Conservation (phyloP, 176 grass and related monocot species). For the Carex kokanica region DNA sequence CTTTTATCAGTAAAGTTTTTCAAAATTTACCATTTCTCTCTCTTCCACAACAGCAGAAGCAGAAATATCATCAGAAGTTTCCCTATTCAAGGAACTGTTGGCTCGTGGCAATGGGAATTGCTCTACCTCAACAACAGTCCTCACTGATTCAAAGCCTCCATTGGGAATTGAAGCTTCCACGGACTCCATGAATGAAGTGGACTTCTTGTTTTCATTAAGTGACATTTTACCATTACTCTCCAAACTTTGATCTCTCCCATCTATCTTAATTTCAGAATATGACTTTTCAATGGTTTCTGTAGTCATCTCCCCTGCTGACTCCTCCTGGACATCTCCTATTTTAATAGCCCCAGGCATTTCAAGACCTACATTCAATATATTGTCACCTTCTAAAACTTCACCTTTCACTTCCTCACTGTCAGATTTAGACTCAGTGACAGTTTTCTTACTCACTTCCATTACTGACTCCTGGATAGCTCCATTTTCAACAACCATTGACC, state of each 20-base stretch:
- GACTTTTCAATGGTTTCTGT: not conserved
- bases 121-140: constrained; percentile 28
- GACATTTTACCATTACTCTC: constrained; percentile 20
- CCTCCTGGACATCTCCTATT: not conserved
- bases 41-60: not conserved
- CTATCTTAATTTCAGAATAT: constrained; percentile 19
- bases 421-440: not conserved
- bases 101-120: constrained; percentile 21
- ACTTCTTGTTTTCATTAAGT: constrained; percentile 1
- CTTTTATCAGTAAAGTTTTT: not conserved
- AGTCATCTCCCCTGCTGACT: not conserved
- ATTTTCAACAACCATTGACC: not conserved
- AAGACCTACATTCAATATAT: not conserved
- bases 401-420: not conserved
- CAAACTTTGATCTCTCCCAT: constrained; percentile 18
- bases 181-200: not conserved
- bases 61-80: not conserved
- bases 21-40: constrained; percentile 16
- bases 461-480: not conserved
- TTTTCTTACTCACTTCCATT: constrained; percentile 1
- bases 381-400: not conserved
- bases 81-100: constrained; percentile 12
- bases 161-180: not conserved
- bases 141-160: constrained; percentile 6
- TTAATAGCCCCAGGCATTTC: not conserved